These are phyloP conservation scores for Pichia deserticola DNA, from an alignment of 805 yeast species.

Conservation along the genomic window DNA sequence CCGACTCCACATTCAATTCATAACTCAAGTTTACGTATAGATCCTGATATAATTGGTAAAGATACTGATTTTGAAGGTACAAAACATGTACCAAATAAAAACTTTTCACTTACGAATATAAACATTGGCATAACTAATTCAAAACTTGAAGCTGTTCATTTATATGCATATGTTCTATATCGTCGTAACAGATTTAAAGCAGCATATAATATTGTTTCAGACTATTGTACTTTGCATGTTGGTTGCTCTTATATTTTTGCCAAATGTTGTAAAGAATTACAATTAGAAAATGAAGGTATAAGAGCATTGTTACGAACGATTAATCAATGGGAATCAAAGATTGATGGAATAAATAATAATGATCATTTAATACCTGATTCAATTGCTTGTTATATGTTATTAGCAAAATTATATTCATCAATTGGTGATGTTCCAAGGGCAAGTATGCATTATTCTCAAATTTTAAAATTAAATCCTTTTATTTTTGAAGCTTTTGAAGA, in stretches of 20 bases:
- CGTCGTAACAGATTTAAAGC: slow-evolving; percentile 53
- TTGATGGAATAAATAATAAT: not conserved
- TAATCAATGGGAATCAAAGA: slow-evolving; percentile 29
- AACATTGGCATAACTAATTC: slow-evolving; percentile 28
- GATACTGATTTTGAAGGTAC: slow-evolving; percentile 1
- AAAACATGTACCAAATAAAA: not conserved
- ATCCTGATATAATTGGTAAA: not conserved
- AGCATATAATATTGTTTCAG: slow-evolving; percentile 45
- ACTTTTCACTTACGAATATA: not conserved
- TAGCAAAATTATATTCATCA: slow-evolving; percentile 61
- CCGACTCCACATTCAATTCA: slow-evolving; percentile 2
- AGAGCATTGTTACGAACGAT: slow-evolving; percentile 36
- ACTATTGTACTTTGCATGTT: slow-evolving; percentile 39
- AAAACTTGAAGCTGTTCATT: slow-evolving; percentile 49
- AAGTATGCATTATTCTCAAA: slow-evolving; percentile 57
- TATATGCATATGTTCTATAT: slow-evolving; percentile 61
- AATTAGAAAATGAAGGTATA: slow-evolving; percentile 55
- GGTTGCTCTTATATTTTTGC: slow-evolving; percentile 78
- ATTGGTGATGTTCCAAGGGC: slow-evolving; percentile 59
- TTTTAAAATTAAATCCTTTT: slow-evolving; percentile 68
- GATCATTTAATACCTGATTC: slow-evolving; percentile 44
- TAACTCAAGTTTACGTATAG: not conserved
- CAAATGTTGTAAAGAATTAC: slow-evolving; percentile 51
- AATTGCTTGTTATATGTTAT: slow-evolving; percentile 57
- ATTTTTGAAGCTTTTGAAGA: slow-evolving; percentile 83